A percentile compares a stretch with the other conserved stretches of the same genome.
phyloP scores from a whole-genome alignment of 2,329 filamentous ascomycete species.

The Epichloe hybrida region DNA sequence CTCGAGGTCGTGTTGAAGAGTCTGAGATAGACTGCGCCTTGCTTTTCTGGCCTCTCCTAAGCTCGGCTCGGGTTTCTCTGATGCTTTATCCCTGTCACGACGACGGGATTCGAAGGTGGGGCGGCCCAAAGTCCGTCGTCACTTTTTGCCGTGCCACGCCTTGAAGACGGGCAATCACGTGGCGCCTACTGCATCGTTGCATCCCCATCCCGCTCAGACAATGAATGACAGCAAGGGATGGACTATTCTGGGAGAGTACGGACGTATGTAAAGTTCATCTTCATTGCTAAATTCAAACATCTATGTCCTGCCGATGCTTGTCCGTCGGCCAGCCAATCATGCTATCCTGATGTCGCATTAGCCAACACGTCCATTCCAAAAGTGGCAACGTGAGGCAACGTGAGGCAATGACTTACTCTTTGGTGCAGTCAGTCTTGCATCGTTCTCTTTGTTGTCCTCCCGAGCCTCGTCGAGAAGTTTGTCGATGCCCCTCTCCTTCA shows the following conservation, averaged over 20 bases:
- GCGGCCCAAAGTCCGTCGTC: not conserved
- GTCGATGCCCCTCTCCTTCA: constrained; percentile 85
- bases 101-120: constrained; percentile 3
- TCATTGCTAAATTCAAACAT: no score
- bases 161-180: not conserved
- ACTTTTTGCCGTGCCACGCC: no score
- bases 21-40: not conserved
- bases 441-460: constrained; percentile 80
- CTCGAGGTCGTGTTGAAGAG: not conserved
- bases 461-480: constrained; percentile 83
- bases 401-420: constrained; percentile 24
- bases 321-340: not conserved
- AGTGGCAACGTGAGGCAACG: not conserved
- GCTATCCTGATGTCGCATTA: not conserved
- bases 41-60: constrained; percentile 1
- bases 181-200: not conserved
- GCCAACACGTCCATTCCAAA: not conserved
- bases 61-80: not conserved
- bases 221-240: no score
- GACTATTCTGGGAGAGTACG: no score
- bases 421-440: constrained; percentile 37
- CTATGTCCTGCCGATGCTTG: not conserved
- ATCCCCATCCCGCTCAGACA: no score
- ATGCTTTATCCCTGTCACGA: constrained; percentile 3
- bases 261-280: no score